phyloP scores from a whole-genome alignment of 2,329 filamentous ascomycete genomes.

The Clonostachys byssicola region DNA sequence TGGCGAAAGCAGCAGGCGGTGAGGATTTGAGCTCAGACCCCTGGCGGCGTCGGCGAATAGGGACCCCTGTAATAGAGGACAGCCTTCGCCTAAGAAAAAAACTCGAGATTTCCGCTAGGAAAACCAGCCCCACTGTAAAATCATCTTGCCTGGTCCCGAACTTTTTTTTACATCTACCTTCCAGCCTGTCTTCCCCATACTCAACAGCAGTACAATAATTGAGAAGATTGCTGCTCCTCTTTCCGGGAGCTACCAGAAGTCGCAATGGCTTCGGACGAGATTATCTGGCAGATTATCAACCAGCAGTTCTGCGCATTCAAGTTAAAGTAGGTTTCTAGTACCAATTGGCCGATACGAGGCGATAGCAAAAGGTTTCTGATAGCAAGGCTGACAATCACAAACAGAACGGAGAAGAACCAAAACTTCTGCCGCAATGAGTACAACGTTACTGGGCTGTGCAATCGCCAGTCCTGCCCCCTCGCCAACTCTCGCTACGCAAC shows the following conservation, averaged over 20 bases:
- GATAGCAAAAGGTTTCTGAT: not conserved
- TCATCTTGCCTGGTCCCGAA: too few species aligned
- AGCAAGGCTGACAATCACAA: not conserved
- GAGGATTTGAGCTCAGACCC: not conserved
- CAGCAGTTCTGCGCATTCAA: conserved; percentile 95
- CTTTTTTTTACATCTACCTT: too few species aligned
- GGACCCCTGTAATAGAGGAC: too few species aligned
- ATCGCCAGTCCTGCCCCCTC: conserved; percentile 83
- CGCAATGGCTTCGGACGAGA: conserved; percentile 85
- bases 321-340: conserved; percentile 60
- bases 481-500: conserved; percentile 93
- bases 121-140: too few species aligned
- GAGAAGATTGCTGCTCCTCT: too few species aligned
- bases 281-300: conserved; percentile 96
- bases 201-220: too few species aligned
- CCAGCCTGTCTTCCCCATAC: too few species aligned
- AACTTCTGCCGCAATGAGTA: conserved; percentile 96
- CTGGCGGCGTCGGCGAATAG: too few species aligned
- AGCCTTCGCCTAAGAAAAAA: too few species aligned
- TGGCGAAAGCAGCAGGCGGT: not conserved
- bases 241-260: not conserved
- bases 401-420: conserved; percentile 75
- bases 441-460: conserved; percentile 81
- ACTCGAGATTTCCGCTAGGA: too few species aligned
- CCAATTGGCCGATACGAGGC: not conserved